These are phyloP conservation scores for Termitomyces sp. DNA, from an alignment of 768 basidiomycete genomes.

Conservation along the genomic window DNA sequence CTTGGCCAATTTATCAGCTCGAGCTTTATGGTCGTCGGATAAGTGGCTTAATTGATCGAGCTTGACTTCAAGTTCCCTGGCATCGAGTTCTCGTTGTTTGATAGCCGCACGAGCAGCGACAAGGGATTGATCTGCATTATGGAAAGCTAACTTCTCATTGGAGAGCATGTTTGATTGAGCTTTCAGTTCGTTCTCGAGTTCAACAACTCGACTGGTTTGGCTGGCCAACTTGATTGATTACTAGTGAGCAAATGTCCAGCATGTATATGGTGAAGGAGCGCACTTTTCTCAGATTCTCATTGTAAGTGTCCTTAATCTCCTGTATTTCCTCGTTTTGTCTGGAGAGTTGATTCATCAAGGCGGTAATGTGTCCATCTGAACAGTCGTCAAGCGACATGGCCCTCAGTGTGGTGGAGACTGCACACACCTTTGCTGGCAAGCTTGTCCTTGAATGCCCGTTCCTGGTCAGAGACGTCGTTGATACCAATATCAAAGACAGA, in stretches of 20 bases:
- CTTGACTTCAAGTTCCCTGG: slow-evolving; percentile 49
- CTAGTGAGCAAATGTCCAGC: neutral
- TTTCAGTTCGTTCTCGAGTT: slow-evolving; percentile 46
- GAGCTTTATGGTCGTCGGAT: slow-evolving; percentile 40
- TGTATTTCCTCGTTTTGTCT: slow-evolving; percentile 36
- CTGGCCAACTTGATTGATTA: slow-evolving; percentile 38
- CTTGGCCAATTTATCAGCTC: slow-evolving; percentile 41
- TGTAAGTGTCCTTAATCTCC: slow-evolving; percentile 35
- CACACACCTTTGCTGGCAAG: slow-evolving; percentile 43
- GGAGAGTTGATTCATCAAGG: slow-evolving; percentile 37
- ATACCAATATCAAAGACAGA: slow-evolving; percentile 41
- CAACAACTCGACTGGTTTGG: slow-evolving; percentile 51
- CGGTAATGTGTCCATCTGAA: slow-evolving; percentile 43
- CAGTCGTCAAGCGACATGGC: slow-evolving; percentile 5
- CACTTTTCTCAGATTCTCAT: slow-evolving; percentile 45
- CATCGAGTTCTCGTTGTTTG: slow-evolving; percentile 43
- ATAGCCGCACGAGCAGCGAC: slow-evolving; percentile 42
- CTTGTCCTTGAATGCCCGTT: slow-evolving; percentile 41
- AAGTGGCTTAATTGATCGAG: slow-evolving; percentile 50
- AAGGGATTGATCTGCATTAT: slow-evolving; percentile 49
- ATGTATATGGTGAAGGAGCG: slow-evolving; percentile 3
- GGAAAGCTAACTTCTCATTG: slow-evolving; percentile 44
- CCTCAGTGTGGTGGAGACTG: neutral
- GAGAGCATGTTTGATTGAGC: slow-evolving; percentile 51
- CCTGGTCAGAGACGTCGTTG: slow-evolving; percentile 43